Base-by-base conservation (phyloP, 179 eudicot species). In the Sideroxylon spinosum region DNA sequence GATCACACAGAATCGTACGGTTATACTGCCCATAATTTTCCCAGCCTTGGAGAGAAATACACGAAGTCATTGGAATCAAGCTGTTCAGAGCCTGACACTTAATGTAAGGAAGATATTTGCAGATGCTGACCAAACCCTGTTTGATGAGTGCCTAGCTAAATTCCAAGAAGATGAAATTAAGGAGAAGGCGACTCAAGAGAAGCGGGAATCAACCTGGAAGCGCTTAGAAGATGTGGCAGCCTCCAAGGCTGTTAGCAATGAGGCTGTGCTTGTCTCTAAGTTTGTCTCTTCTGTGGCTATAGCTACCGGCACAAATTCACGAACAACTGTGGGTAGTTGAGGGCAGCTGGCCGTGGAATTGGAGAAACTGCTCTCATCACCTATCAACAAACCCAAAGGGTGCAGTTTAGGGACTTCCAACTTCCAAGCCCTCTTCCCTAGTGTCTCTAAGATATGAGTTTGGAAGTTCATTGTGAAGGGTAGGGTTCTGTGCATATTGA, bases 41-140 rank as follows among this genome's bases (percentile, higher is more conserved):
- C 86, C 86, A 0, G 86, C 86, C 49, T 79, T 86, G 66, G 88
- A 86, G 77, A 80, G 62, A 70, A 86, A 86, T 62, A 77, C 81
- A 13, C 73, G 78, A 48, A 66, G 78, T 50, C 88, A 86, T 37
- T 86, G 86, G 88, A 86, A 86, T 50, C 88, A 81, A 76, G 86
- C 83, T 46, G 86, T 86, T 53, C 88, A 86, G 46, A 83, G 84
- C 80, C 67, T 86, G 75, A 86, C 88, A 10, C 79, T 81, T 14
- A 83, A 86, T 29, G 84, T 83, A 71, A 80, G 84, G 77, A 86
- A 86, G 81, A 81, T 83, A 16, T 86, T 86, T 59, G 37, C 82
- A 20, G 88, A 83, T 56, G 81, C 82, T 6, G 86, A 83, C 60
- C 83, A 80, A 61, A 82, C 78, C 71, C 82, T 86, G 16, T 81